phyloP scores from a whole-genome alignment of 192 early-diverging fungal species.

The Mortierella antarctica region DNA sequence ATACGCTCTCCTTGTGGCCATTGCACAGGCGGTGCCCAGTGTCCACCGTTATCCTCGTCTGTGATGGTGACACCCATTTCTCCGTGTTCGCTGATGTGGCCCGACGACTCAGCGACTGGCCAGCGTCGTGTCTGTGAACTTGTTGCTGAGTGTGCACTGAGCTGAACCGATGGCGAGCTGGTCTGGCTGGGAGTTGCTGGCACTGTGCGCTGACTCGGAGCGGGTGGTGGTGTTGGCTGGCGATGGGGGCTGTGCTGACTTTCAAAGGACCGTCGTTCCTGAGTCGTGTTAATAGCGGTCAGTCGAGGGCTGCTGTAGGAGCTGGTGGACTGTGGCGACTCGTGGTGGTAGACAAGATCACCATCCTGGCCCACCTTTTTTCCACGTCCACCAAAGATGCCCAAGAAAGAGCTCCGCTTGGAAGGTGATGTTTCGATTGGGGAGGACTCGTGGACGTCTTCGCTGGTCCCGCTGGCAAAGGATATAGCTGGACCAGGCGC shows the following conservation, averaged over 20 bases:
- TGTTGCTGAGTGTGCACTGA: neutral
- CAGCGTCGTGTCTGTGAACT: neutral
- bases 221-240: neutral
- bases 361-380: constrained; percentile 31
- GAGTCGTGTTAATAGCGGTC: constrained; percentile 1
- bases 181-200: neutral
- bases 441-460: neutral
- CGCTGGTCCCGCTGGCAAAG: neutral
- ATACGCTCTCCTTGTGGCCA: constrained; percentile 45
- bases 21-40: constrained; percentile 2
- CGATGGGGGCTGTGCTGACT: constrained; percentile 23
- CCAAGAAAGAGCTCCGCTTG: constrained; percentile 34
- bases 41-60: constrained; percentile 24
- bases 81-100: neutral
- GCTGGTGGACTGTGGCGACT: constrained; percentile 21
- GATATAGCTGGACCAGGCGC: neutral
- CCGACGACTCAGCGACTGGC: constrained; percentile 7
- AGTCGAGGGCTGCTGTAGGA: constrained; percentile 15
- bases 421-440: neutral
- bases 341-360: constrained; percentile 2
- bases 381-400: constrained; percentile 25
- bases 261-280: constrained; percentile 29
- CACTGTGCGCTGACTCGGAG: constrained; percentile 5
- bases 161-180: neutral
- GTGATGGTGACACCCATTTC: neutral